phyloP scores from a whole-genome alignment of 1,284 basidiomycete species.

The Pisolithus thermaeus region DNA sequence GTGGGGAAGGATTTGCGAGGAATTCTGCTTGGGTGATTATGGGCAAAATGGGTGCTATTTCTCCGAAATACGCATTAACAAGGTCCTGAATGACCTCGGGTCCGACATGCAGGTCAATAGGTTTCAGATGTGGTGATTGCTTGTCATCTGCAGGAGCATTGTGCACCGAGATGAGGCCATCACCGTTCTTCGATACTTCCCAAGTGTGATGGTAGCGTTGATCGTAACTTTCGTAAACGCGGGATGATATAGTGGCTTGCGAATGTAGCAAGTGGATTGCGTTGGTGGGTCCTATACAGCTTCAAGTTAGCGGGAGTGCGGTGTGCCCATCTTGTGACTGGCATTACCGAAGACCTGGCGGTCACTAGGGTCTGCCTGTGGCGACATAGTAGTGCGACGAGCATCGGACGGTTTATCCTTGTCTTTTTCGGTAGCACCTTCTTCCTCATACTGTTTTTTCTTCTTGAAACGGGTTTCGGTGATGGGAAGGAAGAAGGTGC shows the following conservation, averaged over 20 bases:
- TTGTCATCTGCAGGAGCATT: constrained; percentile 54
- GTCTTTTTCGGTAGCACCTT: constrained; percentile 45
- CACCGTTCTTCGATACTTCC: constrained; percentile 76
- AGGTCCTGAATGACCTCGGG: constrained; percentile 78
- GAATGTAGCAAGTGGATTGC: constrained; percentile 86
- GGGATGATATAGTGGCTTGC: constrained; percentile 75
- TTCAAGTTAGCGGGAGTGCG: constrained; percentile 6
- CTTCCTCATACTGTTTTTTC: constrained; percentile 68
- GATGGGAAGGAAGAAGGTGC: constrained; percentile 96
- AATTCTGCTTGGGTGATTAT: constrained; percentile 87
- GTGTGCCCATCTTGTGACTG: constrained; percentile 2
- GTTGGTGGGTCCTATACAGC: constrained; percentile 69
- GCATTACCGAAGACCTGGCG: constrained; percentile 58
- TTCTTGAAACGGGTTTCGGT: constrained; percentile 98
- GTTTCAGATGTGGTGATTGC: constrained; percentile 49
- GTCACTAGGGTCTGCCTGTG: constrained; percentile 41
- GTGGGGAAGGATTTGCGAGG: constrained; percentile 63
- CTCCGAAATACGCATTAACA: constrained; percentile 87
- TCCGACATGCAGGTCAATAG: constrained; percentile 64
- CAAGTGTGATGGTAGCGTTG: constrained; percentile 78
- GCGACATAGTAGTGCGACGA: constrained; percentile 28
- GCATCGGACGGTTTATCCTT: constrained; percentile 26
- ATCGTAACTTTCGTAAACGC: constrained; percentile 84
- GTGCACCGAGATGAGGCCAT: constrained; percentile 85
- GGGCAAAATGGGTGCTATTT: constrained; percentile 82